Base-by-base conservation (phyloP, 2,329 filamentous ascomycete species). In the Arthrobotrys megalospora region DNA sequence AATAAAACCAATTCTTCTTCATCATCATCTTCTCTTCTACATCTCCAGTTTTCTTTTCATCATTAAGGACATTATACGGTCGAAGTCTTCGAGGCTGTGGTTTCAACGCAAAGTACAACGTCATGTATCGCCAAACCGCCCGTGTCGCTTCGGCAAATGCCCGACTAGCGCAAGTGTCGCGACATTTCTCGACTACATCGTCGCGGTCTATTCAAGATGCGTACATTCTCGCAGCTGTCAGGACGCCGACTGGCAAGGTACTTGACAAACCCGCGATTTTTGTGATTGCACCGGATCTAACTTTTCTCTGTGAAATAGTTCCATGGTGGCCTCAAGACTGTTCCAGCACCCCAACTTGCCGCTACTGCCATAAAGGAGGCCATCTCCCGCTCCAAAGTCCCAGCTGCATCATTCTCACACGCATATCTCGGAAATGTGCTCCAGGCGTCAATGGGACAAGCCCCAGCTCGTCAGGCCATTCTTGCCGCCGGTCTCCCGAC, bases 351-450 rank as follows among this genome's bases (percentile, higher is more conserved):
- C n/a, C 89, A 92, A 83, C 91, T 99, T 55, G 96, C 93, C 81
- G 93, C 95, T 34, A 90, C 91, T 14, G 96, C 94, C 75, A 98
- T 99, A 86, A 96, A 94, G 85, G 92, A 93, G 55, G 96, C 96
- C 32, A 85, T 99, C 67, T 89, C 91, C 81, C 97, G 96, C 85
- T 96, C 94, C 65, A 91, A 90, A 80, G 89, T 98, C 6, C 94
- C 96, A 1, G 85, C 90, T 65, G 90, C 91, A 38, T 92, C 92
- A 83, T 93, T 98, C 82, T 92, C 91, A 80, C 92, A 97, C 85
- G 93, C 98, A 14, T 98, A 98, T 87, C 97, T 98, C 93, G 96
- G 96, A 83, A 97, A 97, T 83, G 96, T 98, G 8, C 88, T 98
- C 47, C 91, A 94, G 84, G 95, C 88, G 52, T 89, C 89, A 16